Evolutionary conservation across 768 basidiomycete genomes (phyloP).

Genomic region (Fomitopsis pulvina): DNA sequence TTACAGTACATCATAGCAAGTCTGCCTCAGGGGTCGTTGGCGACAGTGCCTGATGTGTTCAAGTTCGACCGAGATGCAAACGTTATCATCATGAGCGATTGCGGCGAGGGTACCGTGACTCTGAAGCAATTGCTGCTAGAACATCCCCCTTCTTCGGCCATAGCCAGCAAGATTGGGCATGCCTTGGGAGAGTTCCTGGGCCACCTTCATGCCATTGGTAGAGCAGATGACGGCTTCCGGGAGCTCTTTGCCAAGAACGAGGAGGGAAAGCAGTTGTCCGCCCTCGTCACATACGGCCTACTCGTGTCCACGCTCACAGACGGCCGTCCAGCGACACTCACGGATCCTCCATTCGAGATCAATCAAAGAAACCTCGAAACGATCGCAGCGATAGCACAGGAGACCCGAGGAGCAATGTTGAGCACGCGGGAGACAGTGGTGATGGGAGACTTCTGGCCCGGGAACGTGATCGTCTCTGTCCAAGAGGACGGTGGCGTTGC

Average conservation of each 20-base stretch:
- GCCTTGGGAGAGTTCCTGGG: constrained; percentile 52
- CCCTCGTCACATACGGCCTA: constrained; percentile 37
- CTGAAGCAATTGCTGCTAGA: constrained; percentile 37
- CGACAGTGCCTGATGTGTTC: constrained; percentile 44
- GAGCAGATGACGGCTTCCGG: constrained; percentile 22
- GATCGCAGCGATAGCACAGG: constrained; percentile 27
- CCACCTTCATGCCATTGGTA: constrained; percentile 42
- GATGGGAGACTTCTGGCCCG: constrained; percentile 77
- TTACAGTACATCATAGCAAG: constrained; percentile 35
- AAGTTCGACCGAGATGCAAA: constrained; percentile 41
- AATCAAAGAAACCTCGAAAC: constrained; percentile 28
- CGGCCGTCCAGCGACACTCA: constrained; percentile 16
- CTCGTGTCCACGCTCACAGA: constrained; percentile 26
- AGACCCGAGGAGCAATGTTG: constrained; percentile 25
- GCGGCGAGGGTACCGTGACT: constrained; percentile 32
- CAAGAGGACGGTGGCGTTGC: constrained; percentile 19
- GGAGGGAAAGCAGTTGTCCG: constrained; percentile 34
- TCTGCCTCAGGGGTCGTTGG: constrained; percentile 30
- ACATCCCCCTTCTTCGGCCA: constrained; percentile 18
- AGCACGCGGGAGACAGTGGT: constrained; percentile 26
- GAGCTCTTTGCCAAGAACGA: constrained; percentile 34
- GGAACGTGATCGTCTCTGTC: constrained; percentile 49
- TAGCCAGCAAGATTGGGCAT: constrained; percentile 40
- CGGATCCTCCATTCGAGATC: constrained; percentile 36
- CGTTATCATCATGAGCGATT: constrained; percentile 60